Base-by-base conservation (phyloP, 495 filamentous ascomycete genomes). In the Hypoxylon rickii region DNA sequence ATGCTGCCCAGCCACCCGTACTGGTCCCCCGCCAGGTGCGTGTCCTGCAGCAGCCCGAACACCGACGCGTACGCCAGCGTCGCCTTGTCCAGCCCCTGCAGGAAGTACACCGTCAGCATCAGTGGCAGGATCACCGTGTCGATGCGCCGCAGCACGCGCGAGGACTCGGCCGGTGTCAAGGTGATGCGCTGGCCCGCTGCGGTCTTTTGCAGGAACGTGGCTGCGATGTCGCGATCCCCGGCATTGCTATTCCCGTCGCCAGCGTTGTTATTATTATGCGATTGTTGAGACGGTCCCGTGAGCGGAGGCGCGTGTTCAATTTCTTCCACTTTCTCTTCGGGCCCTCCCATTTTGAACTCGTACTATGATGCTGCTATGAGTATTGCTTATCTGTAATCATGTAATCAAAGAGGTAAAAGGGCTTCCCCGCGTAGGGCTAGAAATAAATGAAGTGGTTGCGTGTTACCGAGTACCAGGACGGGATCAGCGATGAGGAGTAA, bases 61-160 rank as follows among this genome's bases (percentile, higher is more conserved):
- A 74, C 62, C 0, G 65, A 68, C 7, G 65, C 42, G 49, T 72
- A 75, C 4, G 68, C 66, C 0, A 77, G 65, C 11, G 69, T 69
- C 2, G 70, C 64, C 60, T 77, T 77, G 61, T 77, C 74, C 15
- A 75, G 57, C 4, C 51, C 62, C 53, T 77, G 74, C 11, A 77
- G 65, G 53, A 63, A 75, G 62, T 77, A 77, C 12, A 73, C 68
- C 18, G 63, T 54, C 26, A 74, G 51, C 34, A 78, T 64, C 49
- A 76, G 49, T 3, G 73, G 70, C 15, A 76, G 61, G 44, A 76
- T 72, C 20, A 58, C 56, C 8, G 63, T 26, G 53, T 77, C 74
- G 57, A 75, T 74, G 13, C 59, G 59, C 1, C 53, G 59, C 20
- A 63, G 44, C 16, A 63, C 53, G 10, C 59, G 59, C 44, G 59